phyloP scores from a whole-genome alignment of 1,139 yeast species.

The Suhomyces panamericanus region DNA sequence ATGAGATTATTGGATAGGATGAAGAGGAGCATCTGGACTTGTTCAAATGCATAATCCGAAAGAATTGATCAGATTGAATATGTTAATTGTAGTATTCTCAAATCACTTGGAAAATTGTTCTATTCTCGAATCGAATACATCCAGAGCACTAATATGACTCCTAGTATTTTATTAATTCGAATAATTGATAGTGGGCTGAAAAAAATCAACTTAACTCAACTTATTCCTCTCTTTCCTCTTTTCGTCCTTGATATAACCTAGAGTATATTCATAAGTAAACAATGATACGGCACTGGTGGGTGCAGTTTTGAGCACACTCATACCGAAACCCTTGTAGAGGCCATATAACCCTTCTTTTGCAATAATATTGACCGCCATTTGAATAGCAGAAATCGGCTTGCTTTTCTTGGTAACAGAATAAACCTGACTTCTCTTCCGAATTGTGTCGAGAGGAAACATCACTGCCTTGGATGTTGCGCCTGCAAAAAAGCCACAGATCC shows the following conservation, averaged over 20 bases:
- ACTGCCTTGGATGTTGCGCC: slow-evolving; percentile 72
- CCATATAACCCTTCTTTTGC: slow-evolving; percentile 62
- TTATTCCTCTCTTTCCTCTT: not conserved
- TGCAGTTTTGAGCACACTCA: slow-evolving; percentile 72
- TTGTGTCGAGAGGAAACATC: slow-evolving; percentile 83
- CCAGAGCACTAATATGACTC: no score
- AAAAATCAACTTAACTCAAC: not conserved
- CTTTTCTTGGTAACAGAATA: slow-evolving; percentile 29
- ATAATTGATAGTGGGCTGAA: no score
- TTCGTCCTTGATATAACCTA: slow-evolving; percentile 1
- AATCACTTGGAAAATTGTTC: no score
- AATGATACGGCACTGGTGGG: slow-evolving; percentile 83
- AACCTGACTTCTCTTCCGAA: slow-evolving; percentile 78
- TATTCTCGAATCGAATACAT: no score
- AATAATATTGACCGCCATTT: slow-evolving; percentile 40
- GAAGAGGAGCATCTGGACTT: no score
- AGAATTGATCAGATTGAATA: no score
- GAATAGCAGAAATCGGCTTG: slow-evolving; percentile 17
- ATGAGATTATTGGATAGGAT: no score
- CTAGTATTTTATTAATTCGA: no score
- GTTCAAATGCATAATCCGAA: no score
- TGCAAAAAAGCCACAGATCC: slow-evolving; percentile 71
- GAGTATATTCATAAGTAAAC: slow-evolving; percentile 60
- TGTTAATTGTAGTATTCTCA: no score
- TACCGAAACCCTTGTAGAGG: slow-evolving; percentile 69